Conservation (phyloP, 352 stramenopile species). For the Pythium aristosporum region DNA sequence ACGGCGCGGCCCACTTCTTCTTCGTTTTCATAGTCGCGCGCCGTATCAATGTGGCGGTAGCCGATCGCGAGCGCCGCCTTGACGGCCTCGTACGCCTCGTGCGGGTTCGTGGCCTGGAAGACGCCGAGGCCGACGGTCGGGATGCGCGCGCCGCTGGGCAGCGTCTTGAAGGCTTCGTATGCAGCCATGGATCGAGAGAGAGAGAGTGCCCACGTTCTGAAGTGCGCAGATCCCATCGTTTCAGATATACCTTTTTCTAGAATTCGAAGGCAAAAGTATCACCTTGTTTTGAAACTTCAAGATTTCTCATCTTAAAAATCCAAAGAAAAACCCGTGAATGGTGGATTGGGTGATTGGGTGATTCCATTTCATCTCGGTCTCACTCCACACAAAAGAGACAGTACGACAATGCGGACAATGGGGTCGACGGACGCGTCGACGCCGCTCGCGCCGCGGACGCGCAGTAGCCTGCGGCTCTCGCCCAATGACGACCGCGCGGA, state of each 20-base stretch:
- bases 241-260: not conserved
- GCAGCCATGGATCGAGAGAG: not conserved
- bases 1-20: conserved; percentile 75
- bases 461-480: not conserved
- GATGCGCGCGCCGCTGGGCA: conserved; percentile 48
- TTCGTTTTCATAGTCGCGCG: conserved; percentile 85
- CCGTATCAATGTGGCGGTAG: conserved; percentile 90
- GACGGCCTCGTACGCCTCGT: conserved; percentile 52
- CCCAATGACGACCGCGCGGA: conserved; percentile 1
- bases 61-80: conserved; percentile 57
- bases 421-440: conserved; percentile 3
- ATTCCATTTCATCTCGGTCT: not conserved
- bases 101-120: conserved; percentile 36
- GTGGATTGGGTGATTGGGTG: conserved; percentile 25
- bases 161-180: conserved; percentile 30
- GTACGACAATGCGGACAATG: not conserved
- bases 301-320: not conserved
- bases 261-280: not conserved
- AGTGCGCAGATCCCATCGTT: not conserved
- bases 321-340: not conserved
- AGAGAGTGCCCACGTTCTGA: not conserved
- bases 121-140: conserved; percentile 48
- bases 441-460: conserved; percentile 3
- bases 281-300: not conserved
- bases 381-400: conserved; percentile 14